Conservation (phyloP, 441 rosid species). For the Cnidoscolus chayamansa region DNA sequence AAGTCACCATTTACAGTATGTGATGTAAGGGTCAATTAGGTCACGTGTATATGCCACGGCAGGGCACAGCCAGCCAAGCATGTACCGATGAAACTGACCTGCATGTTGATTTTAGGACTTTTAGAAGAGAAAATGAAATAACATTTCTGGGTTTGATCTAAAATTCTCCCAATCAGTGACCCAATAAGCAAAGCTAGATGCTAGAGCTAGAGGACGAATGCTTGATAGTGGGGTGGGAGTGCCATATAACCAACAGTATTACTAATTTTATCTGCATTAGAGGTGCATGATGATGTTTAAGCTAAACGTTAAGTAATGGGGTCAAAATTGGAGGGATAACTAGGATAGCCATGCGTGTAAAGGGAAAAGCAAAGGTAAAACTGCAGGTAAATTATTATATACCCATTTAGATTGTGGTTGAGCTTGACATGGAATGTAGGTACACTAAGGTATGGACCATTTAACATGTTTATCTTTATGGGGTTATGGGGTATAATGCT, state of each 20-base stretch:
- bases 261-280: background rate
- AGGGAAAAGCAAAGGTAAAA: too few species aligned
- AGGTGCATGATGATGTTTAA: background rate
- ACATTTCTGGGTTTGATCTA: constrained; percentile 17
- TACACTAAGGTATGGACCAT: constrained; percentile 28
- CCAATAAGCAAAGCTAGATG: background rate
- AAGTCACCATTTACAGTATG: constrained; percentile 6
- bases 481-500: constrained; percentile 41
- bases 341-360: too few species aligned
- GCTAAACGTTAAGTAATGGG: background rate
- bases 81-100: background rate
- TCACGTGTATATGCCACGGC: background rate
- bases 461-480: constrained; percentile 19
- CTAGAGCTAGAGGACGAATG: too few species aligned
- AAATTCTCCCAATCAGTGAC: constrained; percentile 9
- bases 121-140: background rate
- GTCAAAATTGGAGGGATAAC: background rate
- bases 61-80: background rate
- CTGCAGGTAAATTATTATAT: background rate
- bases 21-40: constrained; percentile 26
- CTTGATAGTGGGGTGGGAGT: background rate
- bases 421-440: constrained; percentile 2
- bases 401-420: background rate
- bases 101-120: background rate
- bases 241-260: background rate